A percentile compares a stretch with the other conserved stretches of the same genome.
These are phyloP conservation scores for Albophoma yamanashiensis DNA, from an alignment of 2,329 filamentous ascomycete species.

Conservation along the genomic window DNA sequence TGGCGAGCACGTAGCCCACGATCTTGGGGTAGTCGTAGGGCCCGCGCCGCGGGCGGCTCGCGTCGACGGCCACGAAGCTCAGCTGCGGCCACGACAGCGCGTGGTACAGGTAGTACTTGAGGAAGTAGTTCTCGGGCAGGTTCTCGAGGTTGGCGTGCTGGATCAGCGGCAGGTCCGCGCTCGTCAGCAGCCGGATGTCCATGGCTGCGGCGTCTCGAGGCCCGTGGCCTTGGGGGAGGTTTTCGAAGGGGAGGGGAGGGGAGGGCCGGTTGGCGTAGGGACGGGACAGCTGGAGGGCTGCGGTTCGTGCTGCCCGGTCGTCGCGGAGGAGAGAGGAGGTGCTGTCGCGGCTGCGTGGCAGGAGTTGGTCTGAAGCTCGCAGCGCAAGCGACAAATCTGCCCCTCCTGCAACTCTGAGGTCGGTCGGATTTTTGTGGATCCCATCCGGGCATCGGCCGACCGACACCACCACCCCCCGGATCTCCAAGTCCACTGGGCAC, in stretches of 20 bases:
- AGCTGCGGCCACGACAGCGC: slow-evolving; percentile 96
- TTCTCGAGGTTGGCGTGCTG: slow-evolving; percentile 99
- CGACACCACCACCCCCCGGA: background rate
- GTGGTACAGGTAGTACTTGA: slow-evolving; percentile 99
- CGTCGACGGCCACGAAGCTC: slow-evolving; percentile 91
- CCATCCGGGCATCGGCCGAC: background rate
- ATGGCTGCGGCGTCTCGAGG: slow-evolving; percentile 33
- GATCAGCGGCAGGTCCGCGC: slow-evolving; percentile 80
- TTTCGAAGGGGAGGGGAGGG: background rate
- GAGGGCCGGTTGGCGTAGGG: background rate
- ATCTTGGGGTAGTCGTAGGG: slow-evolving; percentile 92
- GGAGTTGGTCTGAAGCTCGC: background rate
- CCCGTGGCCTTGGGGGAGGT: background rate
- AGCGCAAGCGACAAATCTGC: background rate
- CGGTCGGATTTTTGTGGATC: background rate
- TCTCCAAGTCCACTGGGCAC: background rate
- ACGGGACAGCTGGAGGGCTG: background rate
- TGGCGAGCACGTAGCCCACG: slow-evolving; percentile 96
- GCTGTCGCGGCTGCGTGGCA: background rate
- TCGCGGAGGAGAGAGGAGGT: background rate
- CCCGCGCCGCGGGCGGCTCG: slow-evolving; percentile 64
- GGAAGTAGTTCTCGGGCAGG: slow-evolving; percentile 98
- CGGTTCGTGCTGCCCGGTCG: background rate
- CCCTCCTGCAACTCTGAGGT: background rate
- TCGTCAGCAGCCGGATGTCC: slow-evolving; percentile 81